Conservation (phyloP, 2,329 filamentous ascomycete genomes). For the Colletotrichum zoysiae region DNA sequence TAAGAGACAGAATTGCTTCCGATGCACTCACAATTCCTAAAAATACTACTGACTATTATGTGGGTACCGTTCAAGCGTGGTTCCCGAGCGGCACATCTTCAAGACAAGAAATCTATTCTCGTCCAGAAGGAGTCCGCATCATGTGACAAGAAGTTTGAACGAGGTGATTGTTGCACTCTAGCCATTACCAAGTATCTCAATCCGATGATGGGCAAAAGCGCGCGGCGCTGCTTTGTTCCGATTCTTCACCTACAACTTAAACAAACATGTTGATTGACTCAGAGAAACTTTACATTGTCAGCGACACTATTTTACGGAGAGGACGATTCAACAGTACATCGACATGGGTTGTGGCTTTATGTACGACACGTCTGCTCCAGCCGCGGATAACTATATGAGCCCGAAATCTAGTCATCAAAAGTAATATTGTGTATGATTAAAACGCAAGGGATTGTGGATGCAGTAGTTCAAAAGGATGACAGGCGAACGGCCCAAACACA, state of each 20-base stretch:
- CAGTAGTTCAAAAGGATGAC: not conserved
- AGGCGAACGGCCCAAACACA: not conserved
- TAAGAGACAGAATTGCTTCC: not conserved
- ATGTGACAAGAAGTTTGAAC: not conserved
- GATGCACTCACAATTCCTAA: not conserved
- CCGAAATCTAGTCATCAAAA: too few species aligned
- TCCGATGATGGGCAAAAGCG: not conserved
- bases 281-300: too few species aligned
- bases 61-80: not conserved
- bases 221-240: too few species aligned
- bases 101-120: not conserved
- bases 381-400: not conserved
- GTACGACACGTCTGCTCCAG: not conserved
- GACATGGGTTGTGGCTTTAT: not conserved
- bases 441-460: not conserved
- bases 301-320: not conserved
- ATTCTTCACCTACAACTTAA: too few species aligned
- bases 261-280: too few species aligned
- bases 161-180: not conserved
- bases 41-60: too few species aligned
- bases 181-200: not conserved
- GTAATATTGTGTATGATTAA: not conserved
- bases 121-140: not conserved
- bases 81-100: not conserved
- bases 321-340: not conserved